phyloP scores from a whole-genome alignment of 305 asterid genomes.

The Solanum hybrid region DNA sequence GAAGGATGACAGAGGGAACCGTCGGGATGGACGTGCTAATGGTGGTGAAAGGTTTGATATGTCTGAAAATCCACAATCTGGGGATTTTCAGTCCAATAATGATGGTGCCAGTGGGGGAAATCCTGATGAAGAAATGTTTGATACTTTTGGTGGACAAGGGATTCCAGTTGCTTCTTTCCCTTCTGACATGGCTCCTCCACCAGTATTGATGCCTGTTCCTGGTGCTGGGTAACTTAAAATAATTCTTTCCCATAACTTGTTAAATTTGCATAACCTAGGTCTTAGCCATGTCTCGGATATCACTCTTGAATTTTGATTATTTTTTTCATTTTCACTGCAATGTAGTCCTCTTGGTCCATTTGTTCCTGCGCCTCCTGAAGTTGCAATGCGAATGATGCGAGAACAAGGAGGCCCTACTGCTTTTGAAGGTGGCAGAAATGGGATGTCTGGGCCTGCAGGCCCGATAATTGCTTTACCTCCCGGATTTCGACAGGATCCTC shows the following conservation, averaged over 20 bases:
- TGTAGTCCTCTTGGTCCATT: slow-evolving; percentile 95
- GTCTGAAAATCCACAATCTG: slow-evolving; percentile 57
- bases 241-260: neutral
- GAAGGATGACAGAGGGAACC: slow-evolving; percentile 74
- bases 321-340: neutral
- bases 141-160: slow-evolving; percentile 76
- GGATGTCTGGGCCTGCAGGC: slow-evolving; percentile 64
- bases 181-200: slow-evolving; percentile 77
- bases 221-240: slow-evolving; percentile 82
- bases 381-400: slow-evolving; percentile 94
- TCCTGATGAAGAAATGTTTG: slow-evolving; percentile 78
- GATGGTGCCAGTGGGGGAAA: slow-evolving; percentile 54
- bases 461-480: slow-evolving; percentile 83
- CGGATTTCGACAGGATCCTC: slow-evolving; percentile 85
- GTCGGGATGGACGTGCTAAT: slow-evolving; percentile 53
- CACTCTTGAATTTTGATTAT: neutral
- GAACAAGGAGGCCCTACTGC: slow-evolving; percentile 93
- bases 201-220: slow-evolving; percentile 99
- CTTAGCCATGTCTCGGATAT: neutral
- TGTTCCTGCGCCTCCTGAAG: slow-evolving; percentile 99
- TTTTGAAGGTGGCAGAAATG: slow-evolving; percentile 80
- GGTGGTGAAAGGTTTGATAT: slow-evolving; percentile 65
- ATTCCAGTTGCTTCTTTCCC: slow-evolving; percentile 65
- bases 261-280: neutral
- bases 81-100: slow-evolving; percentile 44